Evolutionary conservation across 331 rosid genomes (phyloP).

Genomic region (Malus hybrid): DNA sequence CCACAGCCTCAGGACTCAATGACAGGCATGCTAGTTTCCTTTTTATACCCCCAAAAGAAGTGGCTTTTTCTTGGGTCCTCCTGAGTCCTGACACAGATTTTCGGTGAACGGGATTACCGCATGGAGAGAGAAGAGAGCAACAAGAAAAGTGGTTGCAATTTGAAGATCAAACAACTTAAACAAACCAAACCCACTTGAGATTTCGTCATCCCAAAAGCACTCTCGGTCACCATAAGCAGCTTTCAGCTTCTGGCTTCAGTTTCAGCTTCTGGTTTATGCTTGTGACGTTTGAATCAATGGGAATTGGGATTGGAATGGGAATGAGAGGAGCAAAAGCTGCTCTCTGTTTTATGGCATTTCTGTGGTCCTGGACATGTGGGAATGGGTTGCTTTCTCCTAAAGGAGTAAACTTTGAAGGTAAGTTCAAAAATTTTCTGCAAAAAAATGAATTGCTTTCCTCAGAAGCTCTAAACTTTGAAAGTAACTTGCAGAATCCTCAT

Average conservation of each 20-base stretch:
- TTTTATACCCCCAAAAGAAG: conserved; percentile 45
- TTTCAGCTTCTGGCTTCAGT: conserved; percentile 10
- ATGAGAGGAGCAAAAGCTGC: conserved; percentile 31
- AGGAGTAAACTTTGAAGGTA: conserved; percentile 99
- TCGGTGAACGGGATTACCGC: conserved; percentile 60
- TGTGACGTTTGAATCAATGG: conserved; percentile 31
- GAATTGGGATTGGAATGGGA: conserved; percentile 7
- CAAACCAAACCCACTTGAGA: conserved; percentile 25
- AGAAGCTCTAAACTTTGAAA: too few relatives aligned
- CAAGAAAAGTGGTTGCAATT: conserved; percentile 32
- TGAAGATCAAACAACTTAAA: conserved; percentile 39
- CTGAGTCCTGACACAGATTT: conserved; percentile 39
- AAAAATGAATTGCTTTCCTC: neutral
- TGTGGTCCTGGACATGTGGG: conserved; percentile 35
- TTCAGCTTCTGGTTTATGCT: neutral
- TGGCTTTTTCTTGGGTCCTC: conserved; percentile 26
- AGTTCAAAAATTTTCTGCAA: conserved; percentile 1
- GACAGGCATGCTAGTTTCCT: conserved; percentile 71
- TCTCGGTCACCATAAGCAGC: conserved; percentile 17
- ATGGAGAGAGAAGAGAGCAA: conserved; percentile 30
- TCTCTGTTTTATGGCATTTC: conserved; percentile 36
- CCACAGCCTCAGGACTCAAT: conserved; percentile 40
- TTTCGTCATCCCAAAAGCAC: conserved; percentile 14
- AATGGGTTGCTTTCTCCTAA: conserved; percentile 74
- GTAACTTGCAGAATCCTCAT: conserved; percentile 15